Evolutionary conservation across 441 rosid genomes (phyloP), one percentile per base, ranked within the genome.

Genomic region (Adansonia grandidieri): DNA sequence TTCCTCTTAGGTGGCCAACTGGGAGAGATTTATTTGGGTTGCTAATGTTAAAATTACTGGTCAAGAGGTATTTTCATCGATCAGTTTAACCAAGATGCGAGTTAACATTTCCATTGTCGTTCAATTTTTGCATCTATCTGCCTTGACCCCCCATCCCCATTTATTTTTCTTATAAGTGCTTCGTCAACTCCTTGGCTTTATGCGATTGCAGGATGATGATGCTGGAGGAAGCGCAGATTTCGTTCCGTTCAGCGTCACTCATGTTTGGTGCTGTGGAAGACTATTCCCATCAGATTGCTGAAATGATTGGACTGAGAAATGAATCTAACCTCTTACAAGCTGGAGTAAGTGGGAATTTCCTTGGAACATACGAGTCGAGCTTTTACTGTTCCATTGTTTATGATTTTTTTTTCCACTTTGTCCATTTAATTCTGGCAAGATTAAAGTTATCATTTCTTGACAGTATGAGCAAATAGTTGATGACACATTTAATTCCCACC

Each of bases 241-340:
- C 99, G 37, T 97, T 97, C 70, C 93, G 97, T 48, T 95, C 98
- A 58, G 93, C 96, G 54, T 91, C 97, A 24, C 89, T 81, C 73
- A 91, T 90, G 91, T 95, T 84, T 88, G 98, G 93, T 84, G 96
- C 96, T 57, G 89, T 97, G 68, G 99, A 97, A 90, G 99, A 97
- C 79, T 97, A 97, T 85, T 91, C 99, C 0, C 98, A 95, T 85
- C 98, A 95, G 85, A 95, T 97, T 64, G 99, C 99, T 9, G 90
- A 97, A 85, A 97, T 97, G 95, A 93, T 95, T 73, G 99, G 99
- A 51, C 83, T 97, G 79, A 90, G 90, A 86, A 91, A 90, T 57
- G 95, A 90, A 82, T 91, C 96, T 76, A 88, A 88, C 81, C 89
- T 97, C 74, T 79, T 90, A 48, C 88, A 91, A 83, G 98, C 98